A percentile compares a stretch with the other conserved stretches of the same genome.
These are phyloP conservation scores for Grosmannia penicillata DNA, from an alignment of 2,329 filamentous ascomycete genomes.

Conservation along the genomic window DNA sequence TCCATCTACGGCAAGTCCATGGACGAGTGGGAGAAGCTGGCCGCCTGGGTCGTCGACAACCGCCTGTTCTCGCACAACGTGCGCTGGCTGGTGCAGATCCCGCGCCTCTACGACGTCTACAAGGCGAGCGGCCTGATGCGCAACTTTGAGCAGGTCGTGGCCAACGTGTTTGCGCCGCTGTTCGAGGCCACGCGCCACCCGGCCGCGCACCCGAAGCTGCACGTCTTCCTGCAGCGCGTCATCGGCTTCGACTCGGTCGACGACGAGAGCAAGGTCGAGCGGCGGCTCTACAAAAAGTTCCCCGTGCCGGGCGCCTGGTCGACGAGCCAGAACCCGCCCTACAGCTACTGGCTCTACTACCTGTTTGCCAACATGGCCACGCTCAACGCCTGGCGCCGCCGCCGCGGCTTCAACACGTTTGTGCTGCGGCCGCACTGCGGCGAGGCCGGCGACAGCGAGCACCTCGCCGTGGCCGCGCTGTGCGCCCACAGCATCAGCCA, in stretches of 20 bases:
- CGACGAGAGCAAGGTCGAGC: slow-evolving; percentile 93
- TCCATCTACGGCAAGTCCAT: slow-evolving; percentile 88
- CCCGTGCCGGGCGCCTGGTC: slow-evolving; percentile 80
- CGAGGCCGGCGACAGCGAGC: slow-evolving; percentile 92
- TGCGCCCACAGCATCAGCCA: slow-evolving; percentile 97
- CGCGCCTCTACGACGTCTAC: slow-evolving; percentile 89
- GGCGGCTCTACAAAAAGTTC: slow-evolving; percentile 89
- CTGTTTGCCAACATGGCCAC: slow-evolving; percentile 88
- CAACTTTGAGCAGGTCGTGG: slow-evolving; percentile 78
- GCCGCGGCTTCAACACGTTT: slow-evolving; percentile 91
- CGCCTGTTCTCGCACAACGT: slow-evolving; percentile 97
- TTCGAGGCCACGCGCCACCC: slow-evolving; percentile 91
- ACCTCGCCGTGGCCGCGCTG: slow-evolving; percentile 78
- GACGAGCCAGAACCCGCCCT: slow-evolving; percentile 89
- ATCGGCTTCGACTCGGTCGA: slow-evolving; percentile 97
- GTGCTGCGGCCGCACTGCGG: slow-evolving; percentile 86
- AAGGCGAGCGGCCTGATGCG: slow-evolving; percentile 78
- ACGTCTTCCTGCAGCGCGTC: slow-evolving; percentile 86
- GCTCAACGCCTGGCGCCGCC: slow-evolving; percentile 80
- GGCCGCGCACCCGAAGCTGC: slow-evolving; percentile 74
- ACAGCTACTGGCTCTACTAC: slow-evolving; percentile 99
- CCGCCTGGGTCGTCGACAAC: slow-evolving; percentile 94
- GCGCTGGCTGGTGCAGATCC: slow-evolving; percentile 91
- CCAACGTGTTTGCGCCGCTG: slow-evolving; percentile 82
- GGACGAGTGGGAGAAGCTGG: slow-evolving; percentile 95